A percentile compares a stretch with the other conserved stretches of the same genome.
Evolutionary conservation across 495 filamentous ascomycete genomes (phyloP).

Genomic region (Extremus antarcticus): DNA sequence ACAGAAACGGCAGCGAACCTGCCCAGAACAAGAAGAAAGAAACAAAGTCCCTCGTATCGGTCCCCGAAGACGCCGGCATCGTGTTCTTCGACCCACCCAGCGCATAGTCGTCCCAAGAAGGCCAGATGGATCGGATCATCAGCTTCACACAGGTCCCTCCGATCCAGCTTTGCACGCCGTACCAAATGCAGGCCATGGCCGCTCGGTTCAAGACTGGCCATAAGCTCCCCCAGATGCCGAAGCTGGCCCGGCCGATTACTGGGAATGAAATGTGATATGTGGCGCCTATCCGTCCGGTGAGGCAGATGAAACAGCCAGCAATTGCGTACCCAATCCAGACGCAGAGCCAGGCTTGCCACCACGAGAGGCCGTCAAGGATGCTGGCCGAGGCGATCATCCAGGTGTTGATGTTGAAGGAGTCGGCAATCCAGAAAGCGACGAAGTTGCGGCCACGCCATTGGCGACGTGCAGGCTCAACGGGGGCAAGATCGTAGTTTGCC

Average conservation of each 20-base stretch:
- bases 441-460: constrained; percentile 88
- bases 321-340: constrained; percentile 32
- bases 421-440: constrained; percentile 78
- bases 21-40: constrained; percentile 44
- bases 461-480: constrained; percentile 73
- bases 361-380: constrained; percentile 68
- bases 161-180: constrained; percentile 22
- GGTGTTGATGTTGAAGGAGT: constrained; percentile 95
- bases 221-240: constrained; percentile 39
- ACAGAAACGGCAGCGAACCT: constrained; percentile 43
- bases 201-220: constrained; percentile 90
- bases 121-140: constrained; percentile 26
- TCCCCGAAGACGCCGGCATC: constrained; percentile 50
- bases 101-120: constrained; percentile 9
- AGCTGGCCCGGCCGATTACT: constrained; percentile 28
- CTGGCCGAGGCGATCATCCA: constrained; percentile 92
- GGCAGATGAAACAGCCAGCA: constrained; percentile 13
- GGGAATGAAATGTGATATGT: constrained; percentile 35
- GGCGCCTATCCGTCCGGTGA: constrained; percentile 22
- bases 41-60: constrained; percentile 59
- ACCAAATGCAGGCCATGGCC: constrained; percentile 71
- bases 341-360: constrained; percentile 94
- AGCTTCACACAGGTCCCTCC: constrained; percentile 27
- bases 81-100: constrained; percentile 17
- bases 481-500: constrained; percentile 80